Evolutionary conservation across 768 basidiomycete species (phyloP), one percentile per base, ranked within the genome.

Genomic region (Macrolepiota fuliginosa): DNA sequence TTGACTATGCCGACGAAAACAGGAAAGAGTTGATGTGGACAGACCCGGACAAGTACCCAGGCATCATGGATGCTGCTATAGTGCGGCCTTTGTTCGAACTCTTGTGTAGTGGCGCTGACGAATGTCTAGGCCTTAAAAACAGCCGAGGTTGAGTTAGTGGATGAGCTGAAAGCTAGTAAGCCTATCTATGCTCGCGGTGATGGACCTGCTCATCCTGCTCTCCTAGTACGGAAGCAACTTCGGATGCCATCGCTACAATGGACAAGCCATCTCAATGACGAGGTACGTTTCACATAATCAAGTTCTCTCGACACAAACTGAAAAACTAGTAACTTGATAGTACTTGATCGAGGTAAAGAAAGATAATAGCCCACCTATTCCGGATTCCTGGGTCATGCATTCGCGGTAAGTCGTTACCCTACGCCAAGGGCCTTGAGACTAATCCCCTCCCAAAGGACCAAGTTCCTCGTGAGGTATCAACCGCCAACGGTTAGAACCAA

Each of bases 281-380:
- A 94, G 72, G 94, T 92, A 65, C 61, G 76, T 59, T 4, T 4
- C 52, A 3, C 24, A 60, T 4, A 32, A 45, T 45, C 37, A 36
- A 37, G 32, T 27, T 37, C 32, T 36, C 2, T 25, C 36, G 63
- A 25, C 37, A 7, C 19, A 0, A 47, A 24, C 15, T 27, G 37
- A 62, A 27, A 49, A 60, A 60, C 15, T 51, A 36, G 12, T 3
- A 32, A 32, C n/a, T n/a, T 42, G 40, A 52, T 42, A 97, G 89
- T 96, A 84, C 70, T 77, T 97, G 10, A 78, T 96, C 10, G 92
- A 96, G 71, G 74, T 96, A 24, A 88, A 85, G 63, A 86, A 84
- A 56, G 72, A 64, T 15, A 79, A 82, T 71, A 70, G 87, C 72
- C 64, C 81, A 74, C 74, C 75, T 6, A 78, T 84, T 45, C 83